These are phyloP conservation scores for Pseudogymnoascus sp. DNA, from an alignment of 2,329 filamentous ascomycete species.

Conservation along the genomic window DNA sequence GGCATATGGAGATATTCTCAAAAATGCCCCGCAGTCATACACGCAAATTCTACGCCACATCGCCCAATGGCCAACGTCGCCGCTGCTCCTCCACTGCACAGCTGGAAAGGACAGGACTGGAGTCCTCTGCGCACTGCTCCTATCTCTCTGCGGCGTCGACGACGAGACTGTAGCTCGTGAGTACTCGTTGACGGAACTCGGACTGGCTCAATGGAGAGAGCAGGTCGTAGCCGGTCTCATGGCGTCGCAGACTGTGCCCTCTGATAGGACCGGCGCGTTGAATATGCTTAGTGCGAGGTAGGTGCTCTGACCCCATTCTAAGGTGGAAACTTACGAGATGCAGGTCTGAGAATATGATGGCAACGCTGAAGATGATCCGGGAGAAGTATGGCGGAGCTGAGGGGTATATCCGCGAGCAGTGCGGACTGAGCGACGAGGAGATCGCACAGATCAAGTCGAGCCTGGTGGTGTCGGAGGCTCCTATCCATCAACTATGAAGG, in stretches of 20 bases:
- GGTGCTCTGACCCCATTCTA: slow-evolving; percentile 11
- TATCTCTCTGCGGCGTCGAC: slow-evolving; percentile 54
- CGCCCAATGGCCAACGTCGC: slow-evolving; percentile 32
- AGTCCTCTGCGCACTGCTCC: slow-evolving; percentile 56
- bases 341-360: slow-evolving; percentile 42
- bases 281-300: slow-evolving; percentile 36
- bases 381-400: slow-evolving; percentile 55
- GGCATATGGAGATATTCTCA: slow-evolving; percentile 56
- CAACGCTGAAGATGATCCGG: slow-evolving; percentile 45
- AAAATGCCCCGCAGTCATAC: slow-evolving; percentile 44
- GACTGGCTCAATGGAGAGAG: slow-evolving; percentile 46
- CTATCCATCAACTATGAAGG: slow-evolving; percentile 13
- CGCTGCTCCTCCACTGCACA: slow-evolving; percentile 63
- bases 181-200: slow-evolving; percentile 58
- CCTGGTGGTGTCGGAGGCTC: slow-evolving; percentile 31
- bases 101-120: slow-evolving; percentile 73
- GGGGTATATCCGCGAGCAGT: slow-evolving; percentile 50
- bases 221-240: slow-evolving; percentile 43
- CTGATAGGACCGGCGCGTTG: slow-evolving; percentile 30
- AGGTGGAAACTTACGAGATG: slow-evolving; percentile 19
- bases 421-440: slow-evolving; percentile 47
- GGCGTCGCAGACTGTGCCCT: slow-evolving; percentile 40
- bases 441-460: slow-evolving; percentile 45
- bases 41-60: slow-evolving; percentile 39
- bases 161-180: slow-evolving; percentile 55